These are phyloP conservation scores for Melaleuca quinquenervia DNA, from an alignment of 345 rosid species.

Conservation along the genomic window DNA sequence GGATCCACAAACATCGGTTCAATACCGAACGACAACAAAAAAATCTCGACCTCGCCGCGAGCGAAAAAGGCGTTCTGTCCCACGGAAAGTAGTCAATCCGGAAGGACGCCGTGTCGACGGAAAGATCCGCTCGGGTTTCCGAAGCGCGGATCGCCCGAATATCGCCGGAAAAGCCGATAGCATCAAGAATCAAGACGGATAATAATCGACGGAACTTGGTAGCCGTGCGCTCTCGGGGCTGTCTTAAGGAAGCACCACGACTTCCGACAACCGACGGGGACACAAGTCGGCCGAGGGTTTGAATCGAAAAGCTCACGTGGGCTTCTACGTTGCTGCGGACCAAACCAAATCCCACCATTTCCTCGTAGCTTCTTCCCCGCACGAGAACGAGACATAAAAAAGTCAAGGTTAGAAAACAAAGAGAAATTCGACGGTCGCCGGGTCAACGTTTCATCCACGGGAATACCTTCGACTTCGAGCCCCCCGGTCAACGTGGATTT, in stretches of 20 bases:
- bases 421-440: background rate
- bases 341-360: background rate
- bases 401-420: too few relatives aligned
- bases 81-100: too few relatives aligned
- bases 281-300: background rate
- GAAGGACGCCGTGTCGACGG: too few relatives aligned
- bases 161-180: background rate
- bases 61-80: too few relatives aligned
- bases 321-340: background rate
- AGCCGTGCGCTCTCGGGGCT: rapidly evolving
- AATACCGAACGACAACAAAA: background rate
- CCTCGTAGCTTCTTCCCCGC: background rate
- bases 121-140: background rate
- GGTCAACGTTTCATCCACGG: background rate
- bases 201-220: background rate
- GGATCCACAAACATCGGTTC: background rate
- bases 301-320: background rate
- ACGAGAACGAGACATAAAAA: background rate
- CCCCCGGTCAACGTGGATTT: background rate
- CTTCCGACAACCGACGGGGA: background rate
- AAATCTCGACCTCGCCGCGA: background rate
- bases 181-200: background rate
- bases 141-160: background rate
- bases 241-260: background rate
- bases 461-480: background rate